Conservation (phyloP, 352 stramenopile species). For the Globisporangium echinulatum region DNA sequence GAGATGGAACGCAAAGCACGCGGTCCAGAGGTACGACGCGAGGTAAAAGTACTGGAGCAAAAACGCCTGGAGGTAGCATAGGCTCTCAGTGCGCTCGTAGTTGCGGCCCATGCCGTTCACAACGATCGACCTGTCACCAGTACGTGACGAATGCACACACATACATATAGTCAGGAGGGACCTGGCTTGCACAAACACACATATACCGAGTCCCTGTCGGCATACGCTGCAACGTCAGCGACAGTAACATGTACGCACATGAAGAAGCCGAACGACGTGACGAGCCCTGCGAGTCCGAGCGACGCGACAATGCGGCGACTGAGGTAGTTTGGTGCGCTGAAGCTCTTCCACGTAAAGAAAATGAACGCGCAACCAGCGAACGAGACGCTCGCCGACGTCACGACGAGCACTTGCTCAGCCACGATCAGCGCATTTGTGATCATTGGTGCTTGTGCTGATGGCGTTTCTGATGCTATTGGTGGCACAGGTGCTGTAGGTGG, state of each 20-base stretch:
- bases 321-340: conserved; percentile 58
- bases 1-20: conserved; percentile 81
- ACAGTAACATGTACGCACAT: conserved; percentile 26
- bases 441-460: neutral
- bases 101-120: conserved; percentile 34
- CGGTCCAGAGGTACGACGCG: conserved; percentile 78
- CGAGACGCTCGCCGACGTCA: conserved; percentile 47
- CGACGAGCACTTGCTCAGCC: conserved; percentile 41
- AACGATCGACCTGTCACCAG: conserved; percentile 39
- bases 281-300: conserved; percentile 50
- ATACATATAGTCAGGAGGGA: neutral
- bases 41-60: conserved; percentile 78
- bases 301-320: conserved; percentile 65
- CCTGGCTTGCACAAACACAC: neutral
- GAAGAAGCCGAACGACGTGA: conserved; percentile 54
- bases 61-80: conserved; percentile 67
- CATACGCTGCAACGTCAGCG: neutral
- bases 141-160: neutral
- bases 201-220: neutral
- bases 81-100: conserved; percentile 34
- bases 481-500: neutral
- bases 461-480: neutral
- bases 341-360: conserved; percentile 62
- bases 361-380: conserved; percentile 66
- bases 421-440: conserved; percentile 17